These are phyloP conservation scores for Epichloe festucae DNA, from an alignment of 2,329 filamentous ascomycete species.

Conservation along the genomic window DNA sequence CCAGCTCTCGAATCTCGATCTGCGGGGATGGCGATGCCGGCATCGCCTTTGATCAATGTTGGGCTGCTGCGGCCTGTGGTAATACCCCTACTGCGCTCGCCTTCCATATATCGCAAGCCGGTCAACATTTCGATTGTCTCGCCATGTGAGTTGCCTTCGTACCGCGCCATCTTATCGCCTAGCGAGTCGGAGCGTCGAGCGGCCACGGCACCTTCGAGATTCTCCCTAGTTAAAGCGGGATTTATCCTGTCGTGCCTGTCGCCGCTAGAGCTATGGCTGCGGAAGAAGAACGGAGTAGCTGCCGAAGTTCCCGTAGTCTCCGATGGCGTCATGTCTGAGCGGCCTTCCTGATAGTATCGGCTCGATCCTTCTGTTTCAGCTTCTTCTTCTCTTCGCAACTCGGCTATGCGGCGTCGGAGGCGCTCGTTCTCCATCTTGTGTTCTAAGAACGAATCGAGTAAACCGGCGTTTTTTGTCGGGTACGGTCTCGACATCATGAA, in stretches of 20 bases:
- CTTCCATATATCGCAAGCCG: conserved; percentile 74
- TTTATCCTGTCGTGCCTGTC: conserved; percentile 47
- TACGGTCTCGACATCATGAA: conserved; percentile 91
- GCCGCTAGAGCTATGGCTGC: conserved; percentile 17
- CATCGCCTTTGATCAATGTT: conserved; percentile 71
- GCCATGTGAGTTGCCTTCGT: conserved; percentile 62
- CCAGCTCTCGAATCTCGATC: conserved; percentile 61
- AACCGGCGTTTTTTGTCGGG: conserved; percentile 70
- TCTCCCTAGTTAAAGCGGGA: conserved; percentile 61
- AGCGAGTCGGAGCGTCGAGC: conserved; percentile 61
- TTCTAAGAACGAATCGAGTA: conserved; percentile 87
- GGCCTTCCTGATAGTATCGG: conserved; percentile 44
- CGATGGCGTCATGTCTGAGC: conserved; percentile 39
- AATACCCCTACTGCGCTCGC: conserved; percentile 76
- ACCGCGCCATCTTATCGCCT: conserved; percentile 72
- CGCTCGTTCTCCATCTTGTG: conserved; percentile 96
- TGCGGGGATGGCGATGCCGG: conserved; percentile 69
- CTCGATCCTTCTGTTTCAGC: conserved; percentile 61
- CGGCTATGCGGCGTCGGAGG: conserved; percentile 68
- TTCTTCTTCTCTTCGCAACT: conserved; percentile 73
- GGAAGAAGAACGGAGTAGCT: conserved; percentile 15
- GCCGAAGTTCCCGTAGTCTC: conserved; percentile 29
- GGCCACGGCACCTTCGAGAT: conserved; percentile 59
- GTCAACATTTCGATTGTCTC: conserved; percentile 92
- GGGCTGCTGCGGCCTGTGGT: conserved; percentile 76